phyloP scores from a whole-genome alignment of 2,329 filamentous ascomycete genomes.

The Fusarium praegraminearum region DNA sequence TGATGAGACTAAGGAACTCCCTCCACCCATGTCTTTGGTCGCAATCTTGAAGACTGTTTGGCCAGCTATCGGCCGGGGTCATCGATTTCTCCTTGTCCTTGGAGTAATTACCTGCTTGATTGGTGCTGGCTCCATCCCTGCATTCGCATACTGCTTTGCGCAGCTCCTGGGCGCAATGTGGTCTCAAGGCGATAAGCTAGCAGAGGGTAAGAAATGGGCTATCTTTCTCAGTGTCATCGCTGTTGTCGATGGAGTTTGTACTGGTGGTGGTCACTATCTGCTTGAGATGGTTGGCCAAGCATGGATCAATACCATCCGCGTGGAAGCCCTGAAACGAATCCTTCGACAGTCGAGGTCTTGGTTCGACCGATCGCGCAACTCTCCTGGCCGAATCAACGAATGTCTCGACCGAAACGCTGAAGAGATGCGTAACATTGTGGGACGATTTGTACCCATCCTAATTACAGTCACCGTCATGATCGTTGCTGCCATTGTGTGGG shows the following conservation, averaged over 20 bases:
- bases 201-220: conserved; percentile 73
- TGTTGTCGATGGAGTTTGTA: conserved; percentile 71
- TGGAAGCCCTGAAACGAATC: conserved; percentile 74
- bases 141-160: conserved; percentile 82
- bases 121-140: conserved; percentile 75
- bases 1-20: conserved; percentile 1
- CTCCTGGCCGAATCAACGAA: conserved; percentile 72
- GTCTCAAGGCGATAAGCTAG: conserved; percentile 59
- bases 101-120: conserved; percentile 72
- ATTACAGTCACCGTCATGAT: conserved; percentile 77
- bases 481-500: conserved; percentile 77
- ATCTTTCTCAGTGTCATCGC: conserved; percentile 77
- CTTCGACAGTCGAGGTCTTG: conserved; percentile 81
- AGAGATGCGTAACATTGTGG: conserved; percentile 86
- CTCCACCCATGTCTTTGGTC: conserved; percentile 36
- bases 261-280: conserved; percentile 75
- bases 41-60: conserved; percentile 69
- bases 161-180: conserved; percentile 79
- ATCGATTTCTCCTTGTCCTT: conserved; percentile 67
- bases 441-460: conserved; percentile 78
- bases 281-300: conserved; percentile 78
- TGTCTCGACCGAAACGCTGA: conserved; percentile 85
- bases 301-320: conserved; percentile 81
- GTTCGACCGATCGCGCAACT: conserved; percentile 79
- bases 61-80: conserved; percentile 67